phyloP scores from a whole-genome alignment of 805 yeast genomes.

The Yamadazyma philogaea region DNA sequence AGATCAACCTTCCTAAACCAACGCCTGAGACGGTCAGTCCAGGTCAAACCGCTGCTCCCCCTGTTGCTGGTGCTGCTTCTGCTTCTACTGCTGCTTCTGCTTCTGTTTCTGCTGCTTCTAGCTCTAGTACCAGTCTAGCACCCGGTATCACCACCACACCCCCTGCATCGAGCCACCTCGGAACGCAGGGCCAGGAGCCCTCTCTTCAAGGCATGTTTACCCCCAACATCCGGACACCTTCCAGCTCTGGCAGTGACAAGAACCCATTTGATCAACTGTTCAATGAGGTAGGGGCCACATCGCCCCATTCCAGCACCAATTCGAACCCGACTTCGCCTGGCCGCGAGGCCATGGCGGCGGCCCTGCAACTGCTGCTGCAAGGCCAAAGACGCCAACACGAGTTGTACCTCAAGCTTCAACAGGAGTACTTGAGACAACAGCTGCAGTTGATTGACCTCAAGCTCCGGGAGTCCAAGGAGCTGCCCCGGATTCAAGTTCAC shows the following conservation, averaged over 20 bases:
- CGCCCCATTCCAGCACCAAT: constrained; percentile 1
- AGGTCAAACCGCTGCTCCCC: too few relatives aligned
- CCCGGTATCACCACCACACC: neutral
- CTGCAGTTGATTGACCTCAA: constrained; percentile 25
- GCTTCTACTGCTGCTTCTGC: too few relatives aligned
- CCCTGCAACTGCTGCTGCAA: constrained; percentile 10
- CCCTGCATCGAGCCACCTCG: neutral
- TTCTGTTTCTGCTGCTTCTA: too few relatives aligned
- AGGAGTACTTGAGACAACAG: constrained; percentile 36
- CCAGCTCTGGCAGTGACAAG: constrained; percentile 23
- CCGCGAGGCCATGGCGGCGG: neutral
- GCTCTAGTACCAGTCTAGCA: neutral
- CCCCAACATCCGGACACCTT: constrained; percentile 35
- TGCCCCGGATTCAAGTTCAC: constrained; percentile 3
- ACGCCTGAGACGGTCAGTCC: neutral
- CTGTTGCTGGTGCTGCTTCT: too few relatives aligned
- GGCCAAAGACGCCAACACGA: constrained; percentile 23
- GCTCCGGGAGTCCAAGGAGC: constrained; percentile 2
- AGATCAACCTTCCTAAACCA: neutral
- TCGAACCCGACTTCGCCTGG: constrained; percentile 6
- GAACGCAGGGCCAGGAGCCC: neutral
- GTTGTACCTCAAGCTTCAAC: constrained; percentile 34
- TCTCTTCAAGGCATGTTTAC: constrained; percentile 37
- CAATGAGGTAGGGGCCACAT: neutral
- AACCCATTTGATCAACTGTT: constrained; percentile 37